phyloP scores from a whole-genome alignment of 176 grass and related monocot species.

The Typha latifolia region DNA sequence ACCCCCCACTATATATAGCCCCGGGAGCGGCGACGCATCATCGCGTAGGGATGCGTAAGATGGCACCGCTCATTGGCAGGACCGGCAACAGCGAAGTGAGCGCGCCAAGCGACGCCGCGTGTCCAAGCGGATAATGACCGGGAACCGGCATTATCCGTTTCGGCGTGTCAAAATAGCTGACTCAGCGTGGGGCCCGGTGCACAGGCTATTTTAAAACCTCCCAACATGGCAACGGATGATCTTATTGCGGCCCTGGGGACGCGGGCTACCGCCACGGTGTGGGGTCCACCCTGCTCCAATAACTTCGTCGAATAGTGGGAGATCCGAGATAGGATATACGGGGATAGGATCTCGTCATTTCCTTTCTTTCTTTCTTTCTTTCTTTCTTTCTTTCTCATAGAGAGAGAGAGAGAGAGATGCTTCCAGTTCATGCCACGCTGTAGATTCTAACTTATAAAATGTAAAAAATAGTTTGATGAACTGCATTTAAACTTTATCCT shows the following conservation, averaged over 20 bases:
- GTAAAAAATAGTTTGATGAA: no score
- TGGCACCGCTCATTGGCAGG: no score
- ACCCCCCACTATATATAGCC: background rate
- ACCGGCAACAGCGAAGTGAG: no score
- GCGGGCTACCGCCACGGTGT: background rate
- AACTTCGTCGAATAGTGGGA: background rate
- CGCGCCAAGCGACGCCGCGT: slow-evolving; percentile 11
- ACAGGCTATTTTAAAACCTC: background rate
- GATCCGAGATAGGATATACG: background rate
- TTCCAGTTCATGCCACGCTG: no score
- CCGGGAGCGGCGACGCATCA: background rate
- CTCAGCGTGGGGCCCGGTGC: slow-evolving; percentile 41
- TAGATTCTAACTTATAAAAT: no score
- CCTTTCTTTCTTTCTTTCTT: no score
- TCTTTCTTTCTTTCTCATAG: no score
- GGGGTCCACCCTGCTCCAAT: background rate
- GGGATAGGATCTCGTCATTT: no score
- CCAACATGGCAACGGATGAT: background rate
- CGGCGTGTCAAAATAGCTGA: slow-evolving; percentile 21
- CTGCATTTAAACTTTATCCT: no score
- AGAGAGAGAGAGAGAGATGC: no score
- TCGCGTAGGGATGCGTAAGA: background rate
- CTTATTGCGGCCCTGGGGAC: background rate
- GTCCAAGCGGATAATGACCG: slow-evolving; percentile 6
- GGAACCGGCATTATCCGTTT: slow-evolving; percentile 19